Base-by-base conservation (phyloP, 306 rosid genomes). In the Rosa persica region DNA sequence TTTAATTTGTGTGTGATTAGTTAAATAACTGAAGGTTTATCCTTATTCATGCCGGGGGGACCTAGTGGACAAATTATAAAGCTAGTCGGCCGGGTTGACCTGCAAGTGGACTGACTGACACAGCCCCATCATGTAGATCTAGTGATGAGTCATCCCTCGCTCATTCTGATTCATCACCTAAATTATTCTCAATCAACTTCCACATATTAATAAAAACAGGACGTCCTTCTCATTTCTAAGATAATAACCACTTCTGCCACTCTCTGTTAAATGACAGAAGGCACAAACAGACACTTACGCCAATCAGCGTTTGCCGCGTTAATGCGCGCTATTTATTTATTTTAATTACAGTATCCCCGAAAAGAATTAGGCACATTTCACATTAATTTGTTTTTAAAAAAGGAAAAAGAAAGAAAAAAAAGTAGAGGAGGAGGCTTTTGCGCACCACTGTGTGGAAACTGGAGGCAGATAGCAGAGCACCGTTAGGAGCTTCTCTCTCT, bases 381-480 rank as follows among this genome's bases (percentile, higher is more conserved):
- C n/a, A n/a, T n/a, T n/a, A n/a, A n/a, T n/a, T n/a, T n/a, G n/a
- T n/a, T n/a, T n/a, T n/a, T n/a, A n/a, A 52, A 19, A 52, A n/a
- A 55, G 19, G 10, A 1, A 6, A 13, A 47, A 49, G 13, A 11
- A 1, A 19, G 0, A 20, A n/a, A 7, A 43, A 27, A 17, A 46
- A 22, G 52, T 12, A n/a, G 15, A 22, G 34, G 12, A 23, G 1
- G 40, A 34, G 52, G 51, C 20, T 11, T 73, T 73, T 54, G n/a
- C 67, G 77, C 67, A 60, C 15, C 76, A 10, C 70, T 27, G 2
- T 60, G 20, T 25, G 78, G 70, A 43, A 4, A 12, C 52, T 73
- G 77, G 23, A n/a, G 20, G 13, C 57, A 16, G 22, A 27, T 25
- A 39, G 1, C 23, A 40, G 20, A 12, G 49, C 65, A 51, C 43